Percentiles rank a stretch among this genome's conserved stretches.
These are phyloP conservation scores for Euptelea pleiosperma DNA, from an alignment of 164 flowering plant genomes.

Conservation along the genomic window DNA sequence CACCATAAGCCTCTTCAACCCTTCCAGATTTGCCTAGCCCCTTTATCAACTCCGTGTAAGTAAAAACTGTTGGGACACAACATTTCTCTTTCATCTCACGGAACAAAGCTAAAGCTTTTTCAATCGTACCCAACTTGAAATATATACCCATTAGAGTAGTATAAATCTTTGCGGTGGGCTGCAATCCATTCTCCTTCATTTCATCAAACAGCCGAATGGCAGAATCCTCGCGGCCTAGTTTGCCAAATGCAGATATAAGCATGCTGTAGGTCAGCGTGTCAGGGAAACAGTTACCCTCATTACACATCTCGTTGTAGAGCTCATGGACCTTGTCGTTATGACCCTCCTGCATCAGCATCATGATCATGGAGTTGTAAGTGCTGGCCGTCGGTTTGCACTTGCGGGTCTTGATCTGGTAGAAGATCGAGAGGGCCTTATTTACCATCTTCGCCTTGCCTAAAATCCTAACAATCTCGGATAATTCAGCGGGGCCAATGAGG, in stretches of 20 bases:
- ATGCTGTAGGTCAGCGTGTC: slow-evolving; percentile 79
- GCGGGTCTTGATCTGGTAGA: slow-evolving; percentile 66
- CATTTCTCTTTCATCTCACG: slow-evolving; percentile 60
- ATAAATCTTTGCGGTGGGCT: slow-evolving; percentile 77
- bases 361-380: slow-evolving; percentile 68
- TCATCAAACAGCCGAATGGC: slow-evolving; percentile 81
- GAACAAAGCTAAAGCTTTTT: slow-evolving; percentile 57
- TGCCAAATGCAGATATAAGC: slow-evolving; percentile 62
- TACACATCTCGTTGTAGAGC: slow-evolving; percentile 89
- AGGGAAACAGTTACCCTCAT: slow-evolving; percentile 67
- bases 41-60: slow-evolving; percentile 86
- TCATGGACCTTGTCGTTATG: slow-evolving; percentile 82
- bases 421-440: slow-evolving; percentile 72
- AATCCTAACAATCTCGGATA: slow-evolving; percentile 65
- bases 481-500: slow-evolving; percentile 44
- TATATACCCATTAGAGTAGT: slow-evolving; percentile 62
- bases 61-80: slow-evolving; percentile 70
- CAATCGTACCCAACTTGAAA: slow-evolving; percentile 60
- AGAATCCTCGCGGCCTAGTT: slow-evolving; percentile 65
- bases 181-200: slow-evolving; percentile 82
- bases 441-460: slow-evolving; percentile 86
- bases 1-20: slow-evolving; percentile 71
- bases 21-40: slow-evolving; percentile 79
- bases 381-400: slow-evolving; percentile 65
- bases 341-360: slow-evolving; percentile 80